Conservation (phyloP, 2,329 filamentous ascomycete species). For the Thielaviopsis populi region DNA sequence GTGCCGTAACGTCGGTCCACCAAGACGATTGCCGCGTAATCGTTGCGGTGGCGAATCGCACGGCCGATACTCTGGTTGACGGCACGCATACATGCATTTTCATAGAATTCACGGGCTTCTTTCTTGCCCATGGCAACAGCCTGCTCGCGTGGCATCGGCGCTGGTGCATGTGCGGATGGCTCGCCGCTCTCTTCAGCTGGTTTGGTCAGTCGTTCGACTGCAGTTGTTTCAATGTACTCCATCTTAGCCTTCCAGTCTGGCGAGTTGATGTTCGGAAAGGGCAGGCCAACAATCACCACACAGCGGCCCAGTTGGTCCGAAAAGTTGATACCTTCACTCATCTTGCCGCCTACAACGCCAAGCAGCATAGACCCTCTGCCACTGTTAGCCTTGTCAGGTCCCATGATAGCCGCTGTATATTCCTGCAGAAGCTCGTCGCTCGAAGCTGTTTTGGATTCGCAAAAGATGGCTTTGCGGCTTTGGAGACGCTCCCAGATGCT, state of each 20-base stretch:
- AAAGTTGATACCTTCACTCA: conserved; percentile 98
- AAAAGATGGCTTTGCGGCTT: conserved; percentile 47
- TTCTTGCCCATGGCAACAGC: conserved; percentile 31
- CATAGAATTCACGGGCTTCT: conserved; percentile 65
- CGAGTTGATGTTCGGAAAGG: conserved; percentile 79
- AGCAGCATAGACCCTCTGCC: conserved; percentile 58
- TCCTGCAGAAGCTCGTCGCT: conserved; percentile 57
- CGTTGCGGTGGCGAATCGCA: conserved; percentile 72
- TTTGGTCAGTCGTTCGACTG: conserved; percentile 15
- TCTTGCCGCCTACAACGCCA: conserved; percentile 82
- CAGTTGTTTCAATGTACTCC: conserved; percentile 57
- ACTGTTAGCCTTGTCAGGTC: conserved; percentile 25
- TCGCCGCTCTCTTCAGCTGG: neutral
- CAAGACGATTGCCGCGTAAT: conserved; percentile 84
- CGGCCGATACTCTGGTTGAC: conserved; percentile 95
- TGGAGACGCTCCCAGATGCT: conserved; percentile 45
- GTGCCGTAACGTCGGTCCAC: conserved; percentile 68
- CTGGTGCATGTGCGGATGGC: neutral
- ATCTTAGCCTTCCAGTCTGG: conserved; percentile 89
- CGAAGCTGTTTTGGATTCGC: conserved; percentile 37
- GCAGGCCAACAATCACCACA: conserved; percentile 80
- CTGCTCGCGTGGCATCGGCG: conserved; percentile 17
- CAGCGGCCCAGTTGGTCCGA: conserved; percentile 78
- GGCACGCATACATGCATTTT: conserved; percentile 90
- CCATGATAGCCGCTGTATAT: conserved; percentile 54